Evolutionary conservation across 1,284 basidiomycete species (phyloP).

Genomic region (Rhodotorula sp.): DNA sequence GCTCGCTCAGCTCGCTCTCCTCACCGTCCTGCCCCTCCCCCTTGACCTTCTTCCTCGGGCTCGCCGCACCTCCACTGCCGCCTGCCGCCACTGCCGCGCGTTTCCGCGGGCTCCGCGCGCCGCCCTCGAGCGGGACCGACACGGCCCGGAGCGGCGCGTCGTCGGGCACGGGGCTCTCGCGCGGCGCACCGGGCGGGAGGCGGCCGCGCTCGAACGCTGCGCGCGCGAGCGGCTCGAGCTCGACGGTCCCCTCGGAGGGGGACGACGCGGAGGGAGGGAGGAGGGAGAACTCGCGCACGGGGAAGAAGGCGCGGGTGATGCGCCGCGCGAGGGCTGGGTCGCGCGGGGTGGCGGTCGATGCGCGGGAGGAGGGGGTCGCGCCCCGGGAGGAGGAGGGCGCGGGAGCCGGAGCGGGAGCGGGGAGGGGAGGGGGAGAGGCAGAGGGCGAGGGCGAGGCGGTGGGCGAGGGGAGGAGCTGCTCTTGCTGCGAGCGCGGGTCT

Average conservation of each 20-base stretch:
- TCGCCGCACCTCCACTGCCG: not conserved
- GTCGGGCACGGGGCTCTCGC: constrained; percentile 4
- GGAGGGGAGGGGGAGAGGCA: not conserved
- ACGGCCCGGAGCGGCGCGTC: constrained; percentile 10
- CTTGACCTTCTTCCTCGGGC: constrained; percentile 3
- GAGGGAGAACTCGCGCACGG: constrained; percentile 9
- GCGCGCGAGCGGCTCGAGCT: not conserved
- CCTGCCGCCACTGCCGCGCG: not conserved
- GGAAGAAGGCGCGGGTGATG: constrained; percentile 4
- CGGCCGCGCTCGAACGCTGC: constrained; percentile 12
- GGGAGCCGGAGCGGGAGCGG: not conserved
- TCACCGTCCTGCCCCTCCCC: not conserved
- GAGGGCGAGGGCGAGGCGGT: not conserved
- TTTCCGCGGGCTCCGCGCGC: not conserved
- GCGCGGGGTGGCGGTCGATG: not conserved
- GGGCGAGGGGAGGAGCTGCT: constrained; percentile 5
- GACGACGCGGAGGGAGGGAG: not conserved
- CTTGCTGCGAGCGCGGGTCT: too few relatives aligned
- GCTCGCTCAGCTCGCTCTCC: too few relatives aligned
- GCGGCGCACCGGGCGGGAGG: not conserved
- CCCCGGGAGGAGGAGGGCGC: not conserved
- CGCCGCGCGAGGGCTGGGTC: not conserved
- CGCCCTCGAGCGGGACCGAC: not conserved
- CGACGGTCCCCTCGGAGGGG: not conserved
- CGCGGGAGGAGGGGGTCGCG: not conserved